Base-by-base conservation (phyloP, 306 rosid species). In the Luffa acutangula region DNA sequence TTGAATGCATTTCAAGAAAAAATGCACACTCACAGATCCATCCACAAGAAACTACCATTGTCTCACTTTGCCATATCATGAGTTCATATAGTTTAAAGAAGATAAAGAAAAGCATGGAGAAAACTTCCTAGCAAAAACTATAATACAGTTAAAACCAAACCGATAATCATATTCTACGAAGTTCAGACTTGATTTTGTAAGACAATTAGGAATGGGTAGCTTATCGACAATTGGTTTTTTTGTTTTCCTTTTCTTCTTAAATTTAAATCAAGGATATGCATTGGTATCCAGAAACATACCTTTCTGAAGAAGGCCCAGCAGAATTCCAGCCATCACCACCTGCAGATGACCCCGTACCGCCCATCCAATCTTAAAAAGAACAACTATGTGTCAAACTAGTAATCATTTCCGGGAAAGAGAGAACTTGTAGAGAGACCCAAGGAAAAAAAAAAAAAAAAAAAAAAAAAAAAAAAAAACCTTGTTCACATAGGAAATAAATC, bases 341-440 rank as follows among this genome's bases (percentile, higher is more conserved):
- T 1, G 88, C 80, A 21, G 97, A 94, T 2, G 93, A 77, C 81
- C 93, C 97, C 3, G 80, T 86, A 79, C 90, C 95, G 81, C 77
- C 81, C 81, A 82, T 77, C 97, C 97, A 92, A 90, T 91, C 97
- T 95, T 82, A 76, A 67, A 53, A 77, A 77, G 46, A 82, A 53
- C 31, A 81, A 88, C 70, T 59, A 37, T 21, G 42, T 21, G 42
- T 75, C 71, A 89, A 79, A 54, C 42, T 63, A 43, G 67, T 21
- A 84, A 37, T 67, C 52, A 82, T 31, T 52, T 81, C 60, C 13
- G 62, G 80, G 4, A 43, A 10, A 7, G 21, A 78, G 69, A 81
- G 46, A 79, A 81, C 25, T 65, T 4, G 73, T 13, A 69, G 9
- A 69, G 9, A 41, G 31, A 82, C 45, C 31, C 31, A 25, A 25